Conservation (phyloP, 495 filamentous ascomycete species). For the Bryoglossum gracile region DNA sequence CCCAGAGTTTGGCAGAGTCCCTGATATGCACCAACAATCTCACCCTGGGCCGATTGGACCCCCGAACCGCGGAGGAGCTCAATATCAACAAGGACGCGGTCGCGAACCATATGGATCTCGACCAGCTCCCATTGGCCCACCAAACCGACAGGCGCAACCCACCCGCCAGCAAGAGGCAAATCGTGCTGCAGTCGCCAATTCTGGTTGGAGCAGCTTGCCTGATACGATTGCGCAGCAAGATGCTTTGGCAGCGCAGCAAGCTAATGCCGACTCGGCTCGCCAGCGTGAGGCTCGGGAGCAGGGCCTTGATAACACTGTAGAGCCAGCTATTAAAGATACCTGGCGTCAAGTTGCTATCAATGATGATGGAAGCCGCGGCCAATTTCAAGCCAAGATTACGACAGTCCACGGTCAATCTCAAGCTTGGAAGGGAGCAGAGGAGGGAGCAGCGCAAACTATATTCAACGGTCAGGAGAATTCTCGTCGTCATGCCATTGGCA, state of each 20-base stretch:
- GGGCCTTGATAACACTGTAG: constrained; percentile 13
- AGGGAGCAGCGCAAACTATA: constrained; percentile 7
- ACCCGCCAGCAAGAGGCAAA: constrained; percentile 1
- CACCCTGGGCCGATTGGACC: constrained; percentile 48
- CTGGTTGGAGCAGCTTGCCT: constrained; percentile 44
- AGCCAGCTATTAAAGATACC: constrained; percentile 52
- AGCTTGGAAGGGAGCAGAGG: constrained; percentile 6
- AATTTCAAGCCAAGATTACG: constrained; percentile 7
- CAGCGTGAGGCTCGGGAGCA: constrained; percentile 14
- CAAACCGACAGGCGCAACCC: constrained; percentile 25
- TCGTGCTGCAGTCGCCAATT: constrained; percentile 6
- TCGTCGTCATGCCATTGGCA: constrained; percentile 9
- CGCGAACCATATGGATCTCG: constrained; percentile 28
- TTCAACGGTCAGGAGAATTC: constrained; percentile 18
- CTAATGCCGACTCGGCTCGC: constrained; percentile 10
- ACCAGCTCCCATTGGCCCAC: constrained; percentile 39
- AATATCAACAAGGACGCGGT: constrained; percentile 28
- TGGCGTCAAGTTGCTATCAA: constrained; percentile 51
- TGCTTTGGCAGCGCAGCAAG: constrained; percentile 16
- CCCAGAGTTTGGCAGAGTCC: constrained; percentile 46
- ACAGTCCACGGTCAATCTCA: constrained; percentile 8
- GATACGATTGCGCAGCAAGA: constrained; percentile 37
- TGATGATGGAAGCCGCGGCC: constrained; percentile 23
- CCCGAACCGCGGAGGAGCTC: constrained; percentile 36
- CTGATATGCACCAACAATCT: constrained; percentile 31